Evolutionary conservation across 495 filamentous ascomycete species (phyloP).

Genomic region (Penicillium steckii): DNA sequence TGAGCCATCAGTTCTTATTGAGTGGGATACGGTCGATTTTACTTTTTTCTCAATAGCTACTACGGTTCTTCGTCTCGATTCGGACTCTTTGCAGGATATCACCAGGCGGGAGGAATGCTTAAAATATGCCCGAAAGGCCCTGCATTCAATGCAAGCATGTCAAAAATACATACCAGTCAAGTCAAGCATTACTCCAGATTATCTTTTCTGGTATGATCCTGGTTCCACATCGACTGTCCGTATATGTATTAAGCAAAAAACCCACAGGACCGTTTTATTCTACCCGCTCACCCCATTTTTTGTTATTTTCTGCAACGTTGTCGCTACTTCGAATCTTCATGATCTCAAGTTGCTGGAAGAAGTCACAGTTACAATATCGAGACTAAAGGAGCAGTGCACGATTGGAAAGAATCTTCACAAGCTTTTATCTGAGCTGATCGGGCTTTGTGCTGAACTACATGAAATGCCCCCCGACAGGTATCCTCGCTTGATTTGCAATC

Average conservation of each 20-base stretch:
- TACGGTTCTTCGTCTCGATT: not conserved
- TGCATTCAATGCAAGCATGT: not conserved
- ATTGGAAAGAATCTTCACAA: not conserved
- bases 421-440: not conserved
- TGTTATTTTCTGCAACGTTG: not conserved
- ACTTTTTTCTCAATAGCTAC: not conserved
- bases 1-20: not conserved
- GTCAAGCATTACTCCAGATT: not conserved
- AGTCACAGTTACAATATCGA: not conserved
- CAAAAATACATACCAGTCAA: not conserved
- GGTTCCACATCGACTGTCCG: too few relatives aligned
- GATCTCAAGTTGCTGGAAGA: not conserved
- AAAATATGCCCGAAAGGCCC: not conserved
- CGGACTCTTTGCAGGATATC: not conserved
- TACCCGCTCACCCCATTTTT: not conserved
- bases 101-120: not conserved
- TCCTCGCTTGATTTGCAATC: not conserved
- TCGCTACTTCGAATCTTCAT: not conserved
- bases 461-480: not conserved
- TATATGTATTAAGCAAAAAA: not conserved
- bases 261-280: not conserved
- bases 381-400: not conserved
- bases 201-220: not conserved
- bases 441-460: not conserved
- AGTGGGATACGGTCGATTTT: not conserved